Percentiles rank a stretch among this genome's conserved stretches.
Evolutionary conservation across 1,284 basidiomycete genomes (phyloP).

Genomic region (Rhodotorula glutinis): DNA sequence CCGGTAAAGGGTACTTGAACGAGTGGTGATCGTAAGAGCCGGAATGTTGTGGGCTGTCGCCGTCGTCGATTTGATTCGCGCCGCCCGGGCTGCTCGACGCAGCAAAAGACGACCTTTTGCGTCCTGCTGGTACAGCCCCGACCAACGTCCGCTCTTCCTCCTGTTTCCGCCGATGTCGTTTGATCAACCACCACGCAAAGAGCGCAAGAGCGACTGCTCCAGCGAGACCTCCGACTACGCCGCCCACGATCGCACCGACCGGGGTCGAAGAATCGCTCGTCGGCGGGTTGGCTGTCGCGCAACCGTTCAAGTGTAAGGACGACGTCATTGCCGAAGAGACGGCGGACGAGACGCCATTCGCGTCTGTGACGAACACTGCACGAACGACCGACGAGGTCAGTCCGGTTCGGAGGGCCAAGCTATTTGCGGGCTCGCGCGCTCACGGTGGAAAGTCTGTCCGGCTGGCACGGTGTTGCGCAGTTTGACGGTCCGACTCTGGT

Average conservation of each 20-base stretch:
- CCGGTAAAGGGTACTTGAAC: not conserved
- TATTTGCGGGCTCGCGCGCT: not conserved
- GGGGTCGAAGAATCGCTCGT: not conserved
- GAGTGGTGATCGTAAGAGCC: slow-evolving; percentile 5
- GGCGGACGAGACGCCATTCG: slow-evolving; percentile 4
- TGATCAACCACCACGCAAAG: slow-evolving; percentile 28
- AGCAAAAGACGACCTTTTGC: not conserved
- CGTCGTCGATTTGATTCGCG: not conserved
- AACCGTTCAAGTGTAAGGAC: slow-evolving; percentile 2
- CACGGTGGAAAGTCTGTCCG: slow-evolving; percentile 21
- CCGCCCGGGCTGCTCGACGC: not conserved
- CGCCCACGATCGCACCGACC: slow-evolving; percentile 34
- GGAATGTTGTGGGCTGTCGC: slow-evolving; percentile 1
- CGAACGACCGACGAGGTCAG: not conserved
- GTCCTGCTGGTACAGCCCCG: not conserved
- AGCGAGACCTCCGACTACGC: slow-evolving; percentile 27
- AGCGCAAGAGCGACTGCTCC: slow-evolving; percentile 17
- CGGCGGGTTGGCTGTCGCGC: not conserved
- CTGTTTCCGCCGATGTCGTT: slow-evolving; percentile 4
- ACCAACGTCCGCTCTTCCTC: slow-evolving; percentile 5
- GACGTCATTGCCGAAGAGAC: slow-evolving; percentile 19
- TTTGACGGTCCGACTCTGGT: slow-evolving; percentile 1
- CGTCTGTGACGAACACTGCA: slow-evolving; percentile 33
- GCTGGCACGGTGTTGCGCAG: slow-evolving; percentile 26
- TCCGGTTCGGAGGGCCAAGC: not conserved